Evolutionary conservation across 202 grass and related monocot species (phyloP), one percentile per base, ranked within the genome.

Genomic region (Setaria viridis): DNA sequence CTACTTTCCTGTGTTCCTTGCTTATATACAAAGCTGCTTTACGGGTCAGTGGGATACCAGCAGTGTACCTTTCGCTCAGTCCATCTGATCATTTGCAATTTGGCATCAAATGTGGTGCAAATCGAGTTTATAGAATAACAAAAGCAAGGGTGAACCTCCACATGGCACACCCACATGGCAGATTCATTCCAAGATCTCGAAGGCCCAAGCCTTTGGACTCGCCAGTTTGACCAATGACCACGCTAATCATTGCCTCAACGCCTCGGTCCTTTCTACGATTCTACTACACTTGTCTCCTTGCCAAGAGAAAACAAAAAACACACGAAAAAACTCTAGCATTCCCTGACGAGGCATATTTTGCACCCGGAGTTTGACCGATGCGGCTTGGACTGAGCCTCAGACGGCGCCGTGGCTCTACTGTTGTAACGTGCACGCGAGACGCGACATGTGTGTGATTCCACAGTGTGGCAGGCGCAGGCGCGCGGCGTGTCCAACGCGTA

Each of bases 211-310:
- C 1, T 35, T 79, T 84, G 66, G 56, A 78, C 55, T 49, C 47
- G 20, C 54, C 80, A 1, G 48, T 72, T 48, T 79, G 80, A 72
- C 86, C 85, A 57, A 39, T 79, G 80, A 72, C 86, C 85, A 57
- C 16, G 58, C 58, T 34, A 67, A 85, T 69, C 62, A 69, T 67
- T 35, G 60, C 3, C 7, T 34, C n/a, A 33, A 15, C 29, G 35
- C 47, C 9, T 14, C 48, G 21, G 47, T 7, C 20, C 19, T 21
- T 7, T 46, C 1, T 6, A 10, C 32, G 29, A 29, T 6, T 33
- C 11, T 63, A 66, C 34, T 25, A 25, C 25, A 25, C 47, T 76
- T 57, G 62, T 68, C 62, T 33, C 35, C 16, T 47, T 29, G 66
- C 50, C 14, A 1, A 2, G 3, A 58, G 21, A 58, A 8, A 58